Percentiles rank a stretch among this genome's conserved stretches.
Conservation (phyloP, 2,329 filamentous ascomycete genomes). For the Colletotrichum falcatum region DNA sequence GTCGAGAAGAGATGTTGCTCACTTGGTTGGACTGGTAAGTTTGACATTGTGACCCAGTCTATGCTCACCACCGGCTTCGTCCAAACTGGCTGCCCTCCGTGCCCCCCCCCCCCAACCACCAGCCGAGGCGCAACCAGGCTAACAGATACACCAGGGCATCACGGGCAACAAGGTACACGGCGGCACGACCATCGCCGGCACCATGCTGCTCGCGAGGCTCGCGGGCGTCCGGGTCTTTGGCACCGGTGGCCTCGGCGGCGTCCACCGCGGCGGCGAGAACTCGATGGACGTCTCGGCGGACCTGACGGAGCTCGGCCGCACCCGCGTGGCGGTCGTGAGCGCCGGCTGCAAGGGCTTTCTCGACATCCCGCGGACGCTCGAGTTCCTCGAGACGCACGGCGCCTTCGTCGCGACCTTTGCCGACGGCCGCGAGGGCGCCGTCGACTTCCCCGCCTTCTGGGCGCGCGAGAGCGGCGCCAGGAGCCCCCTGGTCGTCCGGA, state of each 20-base stretch:
- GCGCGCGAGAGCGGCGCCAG: constrained; percentile 85
- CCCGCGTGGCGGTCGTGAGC: constrained; percentile 87
- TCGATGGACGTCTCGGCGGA: constrained; percentile 96
- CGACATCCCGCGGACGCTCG: constrained; percentile 89
- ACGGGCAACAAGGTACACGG: constrained; percentile 79
- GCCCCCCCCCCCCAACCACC: background rate
- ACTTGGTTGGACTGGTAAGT: constrained; percentile 80
- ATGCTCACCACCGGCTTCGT: constrained; percentile 5
- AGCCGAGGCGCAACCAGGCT: constrained; percentile 23
- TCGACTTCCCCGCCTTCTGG: constrained; percentile 95
- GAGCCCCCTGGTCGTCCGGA: constrained; percentile 80
- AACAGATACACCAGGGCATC: constrained; percentile 61
- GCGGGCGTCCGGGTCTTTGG: constrained; percentile 94
- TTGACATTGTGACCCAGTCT: constrained; percentile 26
- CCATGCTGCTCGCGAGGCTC: constrained; percentile 87
- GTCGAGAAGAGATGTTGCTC: constrained; percentile 87
- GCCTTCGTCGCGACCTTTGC: constrained; percentile 91
- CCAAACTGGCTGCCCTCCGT: background rate
- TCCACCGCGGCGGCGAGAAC: constrained; percentile 87
- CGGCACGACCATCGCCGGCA: constrained; percentile 93
- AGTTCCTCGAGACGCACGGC: constrained; percentile 78
- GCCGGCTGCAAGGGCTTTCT: constrained; percentile 97
- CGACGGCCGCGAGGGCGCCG: constrained; percentile 76
- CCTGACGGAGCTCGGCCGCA: constrained; percentile 91
- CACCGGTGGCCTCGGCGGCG: constrained; percentile 93